Conservation (phyloP, 2,329 filamentous ascomycete genomes). For the Cordyceps fumosorosea region DNA sequence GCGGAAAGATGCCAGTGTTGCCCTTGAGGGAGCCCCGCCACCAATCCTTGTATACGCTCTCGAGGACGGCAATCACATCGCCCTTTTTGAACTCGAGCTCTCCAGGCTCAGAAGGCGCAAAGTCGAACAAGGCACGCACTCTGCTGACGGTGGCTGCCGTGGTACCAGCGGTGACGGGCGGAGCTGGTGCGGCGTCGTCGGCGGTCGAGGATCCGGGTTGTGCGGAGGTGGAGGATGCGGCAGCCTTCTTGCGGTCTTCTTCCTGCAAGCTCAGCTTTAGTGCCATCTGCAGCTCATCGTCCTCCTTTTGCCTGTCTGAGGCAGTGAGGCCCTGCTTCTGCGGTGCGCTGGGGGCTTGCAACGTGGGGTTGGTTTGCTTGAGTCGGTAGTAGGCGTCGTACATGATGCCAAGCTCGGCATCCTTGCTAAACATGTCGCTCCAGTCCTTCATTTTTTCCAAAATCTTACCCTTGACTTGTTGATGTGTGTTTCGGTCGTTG, state of each 20-base stretch:
- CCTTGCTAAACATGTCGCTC: constrained; percentile 86
- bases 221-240: constrained; percentile 27
- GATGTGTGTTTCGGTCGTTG: constrained; percentile 90
- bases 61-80: constrained; percentile 92
- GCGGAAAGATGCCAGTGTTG: constrained; percentile 93
- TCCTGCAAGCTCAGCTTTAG: constrained; percentile 89
- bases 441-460: constrained; percentile 94
- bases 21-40: constrained; percentile 94
- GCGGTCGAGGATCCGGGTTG: constrained; percentile 31
- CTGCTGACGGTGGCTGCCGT: constrained; percentile 94
- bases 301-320: constrained; percentile 85
- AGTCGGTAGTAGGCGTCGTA: constrained; percentile 86
- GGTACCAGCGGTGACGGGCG: constrained; percentile 68
- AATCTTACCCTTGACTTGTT: constrained; percentile 95
- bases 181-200: constrained; percentile 39
- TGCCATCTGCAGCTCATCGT: constrained; percentile 95
- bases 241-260: constrained; percentile 56
- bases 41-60: constrained; percentile 99
- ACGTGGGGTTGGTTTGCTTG: constrained; percentile 76
- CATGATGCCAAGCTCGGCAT: constrained; percentile 95
- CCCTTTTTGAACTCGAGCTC: constrained; percentile 96
- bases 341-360: constrained; percentile 87
- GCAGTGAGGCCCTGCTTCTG: constrained; percentile 90
- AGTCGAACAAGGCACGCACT: constrained; percentile 90
- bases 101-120: constrained; percentile 85